Percentiles rank a stretch among this genome's conserved stretches.
Evolutionary conservation across 2,329 filamentous ascomycete species (phyloP).

Genomic region (Aspergillus latus): DNA sequence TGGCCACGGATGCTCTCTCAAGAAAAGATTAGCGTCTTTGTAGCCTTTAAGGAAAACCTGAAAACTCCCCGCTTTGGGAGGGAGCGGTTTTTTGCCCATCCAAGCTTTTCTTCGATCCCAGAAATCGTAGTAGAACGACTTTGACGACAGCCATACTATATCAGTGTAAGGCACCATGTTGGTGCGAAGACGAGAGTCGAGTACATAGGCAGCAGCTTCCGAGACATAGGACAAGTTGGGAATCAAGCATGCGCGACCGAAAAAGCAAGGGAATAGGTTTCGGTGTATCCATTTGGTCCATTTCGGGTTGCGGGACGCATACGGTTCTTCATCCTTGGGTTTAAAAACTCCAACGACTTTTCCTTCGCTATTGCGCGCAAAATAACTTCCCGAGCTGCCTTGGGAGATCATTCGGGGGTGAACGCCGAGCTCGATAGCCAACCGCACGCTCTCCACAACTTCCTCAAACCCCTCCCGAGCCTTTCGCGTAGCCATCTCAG

Average conservation of each 20-base stretch:
- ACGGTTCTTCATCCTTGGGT: constrained; percentile 97
- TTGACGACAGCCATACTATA: constrained; percentile 89
- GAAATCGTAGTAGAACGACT: constrained; percentile 97
- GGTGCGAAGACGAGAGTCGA: constrained; percentile 85
- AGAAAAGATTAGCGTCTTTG: constrained; percentile 93
- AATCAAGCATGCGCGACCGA: constrained; percentile 91
- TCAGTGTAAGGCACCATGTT: constrained; percentile 95
- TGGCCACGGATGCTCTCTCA: constrained; percentile 95
- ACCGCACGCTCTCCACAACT: constrained; percentile 83
- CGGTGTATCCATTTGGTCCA: constrained; percentile 99
- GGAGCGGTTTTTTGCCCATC: constrained; percentile 80
- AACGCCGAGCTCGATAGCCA: constrained; percentile 84
- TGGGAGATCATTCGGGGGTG: constrained; percentile 97
- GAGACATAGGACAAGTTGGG: constrained; percentile 97
- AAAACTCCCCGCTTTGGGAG: constrained; percentile 90
- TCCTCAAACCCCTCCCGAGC: constrained; percentile 80
- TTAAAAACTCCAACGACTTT: constrained; percentile 98
- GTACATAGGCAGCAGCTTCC: constrained; percentile 92
- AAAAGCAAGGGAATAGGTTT: constrained; percentile 96
- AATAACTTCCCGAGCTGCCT: constrained; percentile 96
- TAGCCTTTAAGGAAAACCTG: constrained; percentile 96
- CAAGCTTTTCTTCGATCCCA: constrained; percentile 91
- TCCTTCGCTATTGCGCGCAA: constrained; percentile 85
- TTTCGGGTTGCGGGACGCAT: constrained; percentile 94
- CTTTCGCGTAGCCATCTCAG: constrained; percentile 62